Evolutionary conservation across 23 red algal genomes (phyloP).

Genomic region (Gracilaria gracilis): DNA sequence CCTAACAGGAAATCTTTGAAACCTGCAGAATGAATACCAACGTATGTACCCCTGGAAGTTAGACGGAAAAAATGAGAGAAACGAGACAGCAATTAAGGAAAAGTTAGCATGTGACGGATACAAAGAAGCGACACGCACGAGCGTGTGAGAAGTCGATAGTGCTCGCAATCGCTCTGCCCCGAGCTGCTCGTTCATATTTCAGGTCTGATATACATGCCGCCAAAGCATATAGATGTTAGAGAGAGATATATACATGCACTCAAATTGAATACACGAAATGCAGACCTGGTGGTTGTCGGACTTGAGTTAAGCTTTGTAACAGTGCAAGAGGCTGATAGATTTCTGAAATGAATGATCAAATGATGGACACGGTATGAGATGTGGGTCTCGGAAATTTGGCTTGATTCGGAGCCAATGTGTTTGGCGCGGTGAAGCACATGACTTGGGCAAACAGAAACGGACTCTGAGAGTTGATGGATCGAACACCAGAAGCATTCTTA

Average conservation of each 20-base stretch:
- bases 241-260: not conserved
- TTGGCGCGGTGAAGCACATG: not conserved
- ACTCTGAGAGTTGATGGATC: not conserved
- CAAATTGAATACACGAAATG: not conserved
- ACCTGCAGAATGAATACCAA: conserved; percentile 89
- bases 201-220: not conserved
- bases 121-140: not conserved
- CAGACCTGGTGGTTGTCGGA: not conserved
- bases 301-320: not conserved
- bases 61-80: not conserved
- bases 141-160: not conserved
- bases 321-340: not conserved
- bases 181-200: not conserved
- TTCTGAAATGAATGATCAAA: not conserved
- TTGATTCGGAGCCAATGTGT: not conserved
- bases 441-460: not conserved
- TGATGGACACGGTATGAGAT: no score
- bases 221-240: not conserved
- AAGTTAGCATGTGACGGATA: conserved; percentile 12
- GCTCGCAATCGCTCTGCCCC: conserved; percentile 17
- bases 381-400: no score
- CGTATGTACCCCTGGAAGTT: conserved; percentile 85
- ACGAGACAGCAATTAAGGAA: not conserved
- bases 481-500: no score
- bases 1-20: conserved; percentile 95